Evolutionary conservation across 2,329 filamentous ascomycete genomes (phyloP), one percentile per base, ranked within the genome.

Genomic region (Ceratocystis albifundus): DNA sequence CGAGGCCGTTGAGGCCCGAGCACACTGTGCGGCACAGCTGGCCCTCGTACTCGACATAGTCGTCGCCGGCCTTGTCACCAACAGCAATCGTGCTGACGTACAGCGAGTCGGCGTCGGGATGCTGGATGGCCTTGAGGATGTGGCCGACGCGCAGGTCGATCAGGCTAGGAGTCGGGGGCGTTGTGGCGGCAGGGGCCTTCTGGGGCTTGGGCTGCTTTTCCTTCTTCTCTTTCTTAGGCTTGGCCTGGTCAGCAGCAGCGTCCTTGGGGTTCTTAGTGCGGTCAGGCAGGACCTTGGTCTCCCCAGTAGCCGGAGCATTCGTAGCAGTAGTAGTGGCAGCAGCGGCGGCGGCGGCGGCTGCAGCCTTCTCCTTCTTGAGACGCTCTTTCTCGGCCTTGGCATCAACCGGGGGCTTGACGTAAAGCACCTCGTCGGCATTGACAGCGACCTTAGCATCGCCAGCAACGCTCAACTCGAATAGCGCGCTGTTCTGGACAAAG

Each of bases 121-220:
- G 94, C 76, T 91, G 88, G 77, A 94, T 84, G 64, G 92, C 92
- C 78, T 96, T 96, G 73, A 99, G 86, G 72, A 99, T 96, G 80
- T 97, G 94, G 69, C 94, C 94, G 69, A 99, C 93, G 70, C 94
- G 88, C 64, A 99, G 87, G 75, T 99, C 94, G 74, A 99, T 96
- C 69, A 96, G 84, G 68, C 83, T 81, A 2, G 94, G 94, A 1
- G 90, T 89, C 4, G 90, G 85, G 1, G 90, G 88, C 12, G 90
- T 88, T 63, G 90, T 83, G 62, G 84, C 82, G 4, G 89, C 79
- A 15, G 87, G 78, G 5, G 85, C 80, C 75, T 86, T 86, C 68
- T 80, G 86, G 70, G 83, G 84, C 79, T 93, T 94, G 65, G 88
- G 87, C 59, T 86, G 84, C 79, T 96, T 96, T 73, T 88, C 86